phyloP scores from a whole-genome alignment of 352 stramenopile genomes.

The Pythium chondricola region DNA sequence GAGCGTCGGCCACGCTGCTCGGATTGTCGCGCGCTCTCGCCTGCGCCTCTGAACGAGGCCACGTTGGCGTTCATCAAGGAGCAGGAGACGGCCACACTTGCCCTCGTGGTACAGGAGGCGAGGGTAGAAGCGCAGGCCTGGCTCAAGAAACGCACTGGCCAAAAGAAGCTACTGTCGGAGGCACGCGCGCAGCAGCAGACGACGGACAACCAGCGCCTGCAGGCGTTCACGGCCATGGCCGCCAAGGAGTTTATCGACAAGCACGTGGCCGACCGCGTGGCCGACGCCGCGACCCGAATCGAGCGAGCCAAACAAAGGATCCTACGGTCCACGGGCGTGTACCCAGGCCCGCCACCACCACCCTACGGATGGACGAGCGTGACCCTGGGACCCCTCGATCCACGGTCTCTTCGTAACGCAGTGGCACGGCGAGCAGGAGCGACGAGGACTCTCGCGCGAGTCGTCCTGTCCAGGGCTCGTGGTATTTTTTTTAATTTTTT shows the following conservation, averaged over 20 bases:
- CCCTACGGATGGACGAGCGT: too few relatives aligned
- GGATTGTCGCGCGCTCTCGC: not conserved
- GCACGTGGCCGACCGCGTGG: slow-evolving; percentile 59
- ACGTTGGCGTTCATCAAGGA: slow-evolving; percentile 39
- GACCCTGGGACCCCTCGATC: too few relatives aligned
- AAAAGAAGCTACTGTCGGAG: slow-evolving; percentile 73
- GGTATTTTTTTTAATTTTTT: too few relatives aligned
- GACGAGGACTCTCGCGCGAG: too few relatives aligned
- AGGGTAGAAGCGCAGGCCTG: slow-evolving; percentile 57
- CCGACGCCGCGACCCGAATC: too few relatives aligned
- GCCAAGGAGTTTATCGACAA: slow-evolving; percentile 72
- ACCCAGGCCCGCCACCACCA: too few relatives aligned
- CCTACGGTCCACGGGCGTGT: too few relatives aligned
- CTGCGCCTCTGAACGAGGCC: slow-evolving; percentile 16
- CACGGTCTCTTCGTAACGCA: too few relatives aligned
- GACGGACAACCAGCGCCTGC: slow-evolving; percentile 33
- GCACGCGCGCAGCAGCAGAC: slow-evolving; percentile 49
- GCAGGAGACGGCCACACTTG: slow-evolving; percentile 61
- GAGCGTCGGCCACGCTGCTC: not conserved
- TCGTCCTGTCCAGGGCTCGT: too few relatives aligned
- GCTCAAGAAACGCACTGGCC: slow-evolving; percentile 65
- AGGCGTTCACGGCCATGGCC: slow-evolving; percentile 40
- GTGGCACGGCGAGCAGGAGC: too few relatives aligned
- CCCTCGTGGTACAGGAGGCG: slow-evolving; percentile 60
- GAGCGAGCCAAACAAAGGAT: too few relatives aligned